phyloP scores from a whole-genome alignment of 2,329 filamentous ascomycete species.

The Stachybotrys elegans region DNA sequence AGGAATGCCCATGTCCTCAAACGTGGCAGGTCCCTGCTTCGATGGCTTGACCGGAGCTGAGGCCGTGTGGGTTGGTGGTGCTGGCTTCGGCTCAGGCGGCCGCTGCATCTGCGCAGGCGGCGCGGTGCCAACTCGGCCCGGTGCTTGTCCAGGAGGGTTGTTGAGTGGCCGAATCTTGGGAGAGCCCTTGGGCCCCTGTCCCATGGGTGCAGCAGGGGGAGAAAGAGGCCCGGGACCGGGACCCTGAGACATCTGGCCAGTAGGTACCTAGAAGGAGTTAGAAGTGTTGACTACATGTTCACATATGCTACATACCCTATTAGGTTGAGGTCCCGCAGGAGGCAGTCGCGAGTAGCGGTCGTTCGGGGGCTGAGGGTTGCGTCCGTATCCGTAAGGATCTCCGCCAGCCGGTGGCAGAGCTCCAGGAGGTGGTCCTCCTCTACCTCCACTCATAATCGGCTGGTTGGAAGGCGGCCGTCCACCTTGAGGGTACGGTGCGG shows the following conservation, averaged over 20 bases:
- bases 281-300: no score
- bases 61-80: slow-evolving; percentile 26
- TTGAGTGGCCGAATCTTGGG: slow-evolving; percentile 4
- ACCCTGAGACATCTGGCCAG: slow-evolving; percentile 7
- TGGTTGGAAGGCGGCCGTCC: background rate
- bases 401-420: slow-evolving; percentile 16
- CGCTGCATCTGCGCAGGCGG: slow-evolving; percentile 26
- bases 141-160: slow-evolving; percentile 15
- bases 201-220: no score
- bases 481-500: slow-evolving; percentile 14
- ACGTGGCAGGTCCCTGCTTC: slow-evolving; percentile 80
- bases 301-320: slow-evolving; percentile 27
- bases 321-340: slow-evolving; percentile 19
- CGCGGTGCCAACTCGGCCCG: slow-evolving; percentile 31
- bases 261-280: no score
- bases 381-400: slow-evolving; percentile 31
- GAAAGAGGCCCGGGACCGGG: no score
- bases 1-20: slow-evolving; percentile 97
- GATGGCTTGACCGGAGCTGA: slow-evolving; percentile 34
- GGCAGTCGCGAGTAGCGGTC: slow-evolving; percentile 26
- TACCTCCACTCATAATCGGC: slow-evolving; percentile 9
- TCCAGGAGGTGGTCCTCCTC: slow-evolving; percentile 13
- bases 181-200: background rate
- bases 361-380: slow-evolving; percentile 2
- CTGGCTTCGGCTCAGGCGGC: slow-evolving; percentile 20